A percentile compares a stretch with the other conserved stretches of the same genome.
These are phyloP conservation scores for Haemoproteus tartakovskyi DNA, from an alignment of 169 alveolate genomes.

Conservation along the genomic window DNA sequence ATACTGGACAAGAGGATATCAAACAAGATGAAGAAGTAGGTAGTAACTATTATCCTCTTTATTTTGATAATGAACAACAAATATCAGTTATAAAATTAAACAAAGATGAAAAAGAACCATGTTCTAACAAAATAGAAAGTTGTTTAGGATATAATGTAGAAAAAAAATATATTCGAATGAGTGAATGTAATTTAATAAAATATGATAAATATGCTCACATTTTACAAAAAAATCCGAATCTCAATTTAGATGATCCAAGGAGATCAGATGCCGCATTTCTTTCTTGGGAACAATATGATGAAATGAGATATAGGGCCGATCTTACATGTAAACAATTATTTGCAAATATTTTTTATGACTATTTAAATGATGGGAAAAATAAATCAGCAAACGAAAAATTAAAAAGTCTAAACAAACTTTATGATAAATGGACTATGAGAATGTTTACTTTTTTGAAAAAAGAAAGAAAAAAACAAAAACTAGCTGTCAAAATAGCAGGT, in stretches of 20 bases:
- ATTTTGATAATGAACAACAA: slow-evolving; percentile 57
- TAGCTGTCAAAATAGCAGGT: slow-evolving; percentile 59
- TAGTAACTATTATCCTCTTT: slow-evolving; percentile 26
- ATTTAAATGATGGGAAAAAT: slow-evolving; percentile 63
- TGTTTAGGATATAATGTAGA: slow-evolving; percentile 66
- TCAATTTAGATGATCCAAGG: slow-evolving; percentile 42
- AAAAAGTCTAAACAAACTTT: slow-evolving; percentile 36
- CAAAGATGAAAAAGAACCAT: slow-evolving; percentile 54
- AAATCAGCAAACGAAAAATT: slow-evolving; percentile 47
- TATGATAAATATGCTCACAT: slow-evolving; percentile 56
- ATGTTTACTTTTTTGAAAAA: slow-evolving; percentile 66
- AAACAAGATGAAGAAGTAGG: slow-evolving; percentile 1
- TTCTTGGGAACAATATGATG: slow-evolving; percentile 67
- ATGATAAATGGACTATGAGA: slow-evolving; percentile 65
- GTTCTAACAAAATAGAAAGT: slow-evolving; percentile 65
- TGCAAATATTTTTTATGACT: slow-evolving; percentile 46
- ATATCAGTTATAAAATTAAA: slow-evolving; percentile 60
- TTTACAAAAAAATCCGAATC: slow-evolving; percentile 45
- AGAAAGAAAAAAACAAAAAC: slow-evolving; percentile 52
- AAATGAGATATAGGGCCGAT: slow-evolving; percentile 50
- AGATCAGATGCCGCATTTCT: slow-evolving; percentile 7
- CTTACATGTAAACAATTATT: slow-evolving; percentile 52
- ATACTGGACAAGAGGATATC: not conserved
- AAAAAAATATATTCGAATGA: slow-evolving; percentile 43
- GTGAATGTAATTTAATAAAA: slow-evolving; percentile 47